Base-by-base conservation (phyloP, 371 early-diverging fungal genomes). In the Batkoa obscura region DNA sequence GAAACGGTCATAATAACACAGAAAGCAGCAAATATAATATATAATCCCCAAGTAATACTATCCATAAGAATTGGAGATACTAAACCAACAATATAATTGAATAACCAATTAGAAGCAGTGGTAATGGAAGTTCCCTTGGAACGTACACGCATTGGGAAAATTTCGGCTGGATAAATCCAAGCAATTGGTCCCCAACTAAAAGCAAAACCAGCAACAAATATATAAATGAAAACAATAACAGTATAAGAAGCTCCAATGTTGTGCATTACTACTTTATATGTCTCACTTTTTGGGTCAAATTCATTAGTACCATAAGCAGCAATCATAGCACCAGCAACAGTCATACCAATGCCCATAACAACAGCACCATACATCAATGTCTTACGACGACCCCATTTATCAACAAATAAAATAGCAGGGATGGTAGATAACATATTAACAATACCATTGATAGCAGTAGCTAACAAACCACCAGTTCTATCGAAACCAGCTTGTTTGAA, bases 131-230 rank as follows among this genome's bases (percentile, higher is more conserved):
- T 75, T 39, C 84, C 93, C 69, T 88, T 90, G 57, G 86, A 79
- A 47, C 84, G 75, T 46, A 83, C 71, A 38, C 78, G 77, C 60
- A 78, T 75, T 4, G 86, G 82, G 69, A 79, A 86, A 45, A 88
- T 81, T 62, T 94, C 95, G 23, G 90, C 74, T 33, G 90, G 90
- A 68, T 89, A 90, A 53, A 86, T 81, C 94, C 94, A 94, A 30
- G 85, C 88, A 43, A 85, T 73, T 30, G 94, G 90, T 9, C 91
- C 93, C 92, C 90, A 92, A 34, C 88, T 79, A 60, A 76, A 72
- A 36, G 90, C 86, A 63, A 88, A 91, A 36, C 71, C 70, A 32
- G 76, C 78, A 35, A 86, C 79, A 61, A 81, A 81, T 33, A 81
- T 50, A 60, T 83, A 86, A 33, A 81, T 72, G 67, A 80, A 73